Percentiles rank a stretch among this genome's conserved stretches.
Evolutionary conservation across 1,284 basidiomycete species (phyloP).

Genomic region (Veloporphyrellus conicus): DNA sequence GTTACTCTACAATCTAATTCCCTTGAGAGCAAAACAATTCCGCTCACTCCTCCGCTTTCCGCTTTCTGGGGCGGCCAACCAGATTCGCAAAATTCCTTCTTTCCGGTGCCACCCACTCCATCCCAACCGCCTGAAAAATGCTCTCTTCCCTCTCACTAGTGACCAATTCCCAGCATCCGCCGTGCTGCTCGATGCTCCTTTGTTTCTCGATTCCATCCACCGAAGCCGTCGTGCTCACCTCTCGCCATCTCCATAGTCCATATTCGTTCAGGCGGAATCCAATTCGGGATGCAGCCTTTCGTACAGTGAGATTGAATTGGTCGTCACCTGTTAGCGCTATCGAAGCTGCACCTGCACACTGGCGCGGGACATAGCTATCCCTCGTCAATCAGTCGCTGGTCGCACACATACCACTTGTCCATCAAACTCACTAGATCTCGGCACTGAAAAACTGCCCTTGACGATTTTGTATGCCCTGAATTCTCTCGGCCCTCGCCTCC

Average conservation of each 20-base stretch:
- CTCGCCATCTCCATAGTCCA: slow-evolving; percentile 54
- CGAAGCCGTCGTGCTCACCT: not conserved
- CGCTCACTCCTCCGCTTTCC: slow-evolving; percentile 8
- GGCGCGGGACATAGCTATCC: slow-evolving; percentile 45
- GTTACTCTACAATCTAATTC: slow-evolving; percentile 9
- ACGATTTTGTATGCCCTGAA: slow-evolving; percentile 29
- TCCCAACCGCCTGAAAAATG: slow-evolving; percentile 22
- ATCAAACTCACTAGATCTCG: slow-evolving; percentile 41
- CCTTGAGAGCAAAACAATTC: not conserved
- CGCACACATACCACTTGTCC: not conserved
- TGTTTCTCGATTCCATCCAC: slow-evolving; percentile 3
- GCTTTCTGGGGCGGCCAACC: slow-evolving; percentile 6
- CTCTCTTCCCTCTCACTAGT: slow-evolving; percentile 25
- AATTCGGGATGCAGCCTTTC: slow-evolving; percentile 38
- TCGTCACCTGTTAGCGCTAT: slow-evolving; percentile 51
- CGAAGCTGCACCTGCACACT: slow-evolving; percentile 47
- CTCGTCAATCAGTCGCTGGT: not conserved
- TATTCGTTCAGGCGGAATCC: slow-evolving; percentile 51
- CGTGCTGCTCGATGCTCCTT: slow-evolving; percentile 9
- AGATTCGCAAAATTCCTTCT: slow-evolving; percentile 26
- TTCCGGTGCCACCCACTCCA: slow-evolving; percentile 29
- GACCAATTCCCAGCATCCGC: slow-evolving; percentile 24
- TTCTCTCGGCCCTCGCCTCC: slow-evolving; percentile 24
- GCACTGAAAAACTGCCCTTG: slow-evolving; percentile 40
- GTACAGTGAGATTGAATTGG: slow-evolving; percentile 41